Evolutionary conservation across 345 rosid genomes (phyloP), one percentile per base, ranked within the genome.

Genomic region (Pugionium cornutum): DNA sequence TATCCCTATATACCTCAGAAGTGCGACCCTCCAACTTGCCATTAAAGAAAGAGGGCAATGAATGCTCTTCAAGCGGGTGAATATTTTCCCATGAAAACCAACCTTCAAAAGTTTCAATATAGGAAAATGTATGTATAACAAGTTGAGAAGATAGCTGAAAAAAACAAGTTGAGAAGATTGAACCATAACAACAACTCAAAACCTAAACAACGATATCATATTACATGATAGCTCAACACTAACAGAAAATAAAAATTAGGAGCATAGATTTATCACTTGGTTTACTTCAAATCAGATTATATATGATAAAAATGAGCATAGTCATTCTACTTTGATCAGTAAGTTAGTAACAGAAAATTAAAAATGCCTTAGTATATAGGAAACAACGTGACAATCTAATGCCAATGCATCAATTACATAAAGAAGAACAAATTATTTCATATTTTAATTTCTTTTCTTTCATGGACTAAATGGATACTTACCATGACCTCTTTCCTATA

Each of bases 51-150:
- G 96, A 82, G 57, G 96, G 80, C 67, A 91, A 31, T 18, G 82
- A 64, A 70, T 83, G 82, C 84, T 95, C 97, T 80, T 95, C 99
- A 34, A 95, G 86, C 45, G 70, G 67, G 69, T 95, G 99, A 78
- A 83, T 44, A 44, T 82, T 83, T 52, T 81, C 78, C 99, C 99
- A 95, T 65, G 96, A 87, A 81, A 91, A 91, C 99, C 99, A 95
- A 71, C 99, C 96, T 95, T 79, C 48, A 56, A 67, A 47, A 48
- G 43, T 51, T 55, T 45, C 9, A 54, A 47, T 6, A 67, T 53
- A 74, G 1, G 43, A 60, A 51, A 48, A 25, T 6, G 40, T 18
- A 37, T 5, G 3, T n/a, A 48, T 9, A 2, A 2, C 3, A 39
- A 33, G n/a, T 3, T 49, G 59, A 32, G 32, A 69, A 42, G 40